Base-by-base conservation (phyloP, 176 grass and related monocot species). In the Otatea glauca region DNA sequence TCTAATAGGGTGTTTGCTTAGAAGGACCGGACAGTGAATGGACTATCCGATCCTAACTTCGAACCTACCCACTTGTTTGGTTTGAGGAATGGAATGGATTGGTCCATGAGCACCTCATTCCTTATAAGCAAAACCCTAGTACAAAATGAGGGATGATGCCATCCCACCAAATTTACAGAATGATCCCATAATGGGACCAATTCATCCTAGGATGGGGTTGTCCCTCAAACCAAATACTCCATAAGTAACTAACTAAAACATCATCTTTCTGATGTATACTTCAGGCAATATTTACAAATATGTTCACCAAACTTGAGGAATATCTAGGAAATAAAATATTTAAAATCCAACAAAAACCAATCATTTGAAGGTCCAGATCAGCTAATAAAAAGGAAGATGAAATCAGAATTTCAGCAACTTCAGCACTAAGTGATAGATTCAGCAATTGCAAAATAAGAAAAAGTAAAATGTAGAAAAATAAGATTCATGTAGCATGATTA, bases 241-340 rank as follows among this genome's bases (percentile, higher is more conserved):
- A 9, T 54, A 74, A 34, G 25, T n/a, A 74, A 34, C 44, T n/a
- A 74, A 34, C 44, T 76, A 86, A 1, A 58, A 54, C 9, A 14
- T 24, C n/a, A 69, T 85, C 41, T 56, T 78, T 67, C 10, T 67
- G 17, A 37, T 62, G 61, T 38, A 87, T 80, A 18, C 53, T 69
- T 79, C 58, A 82, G 58, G 34, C 9, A 68, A 85, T 70, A 68
- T 54, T 64, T 66, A 68, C 53, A 69, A 78, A 88, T 21, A 65
- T 34, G 45, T 56, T 88, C 32, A 62, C 25, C 14, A 66, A 47
- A 37, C 55, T 66, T 34, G 11, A 72, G 43, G 24, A 79, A 27
- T 21, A 75, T 50, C n/a, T 27, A n/a, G n/a, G 73, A 17, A 51
- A 77, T 34, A 45, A 74, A 74, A 47, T 58, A 49, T 11, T 63